phyloP scores from a whole-genome alignment of 1,139 yeast species.

The Nematodospora anomalae region DNA sequence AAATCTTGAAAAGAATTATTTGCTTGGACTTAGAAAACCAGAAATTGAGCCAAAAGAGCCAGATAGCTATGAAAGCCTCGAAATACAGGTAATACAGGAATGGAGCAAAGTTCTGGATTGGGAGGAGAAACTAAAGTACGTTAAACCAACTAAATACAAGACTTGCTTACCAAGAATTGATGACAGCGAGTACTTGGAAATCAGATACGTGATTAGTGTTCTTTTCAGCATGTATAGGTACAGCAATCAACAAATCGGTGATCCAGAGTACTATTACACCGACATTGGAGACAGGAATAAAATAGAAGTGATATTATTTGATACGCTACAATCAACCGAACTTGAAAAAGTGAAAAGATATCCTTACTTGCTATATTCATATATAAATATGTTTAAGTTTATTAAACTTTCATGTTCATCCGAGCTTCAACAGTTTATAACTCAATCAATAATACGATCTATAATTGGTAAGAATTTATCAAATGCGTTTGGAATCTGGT shows the following conservation, averaged over 20 bases:
- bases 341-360: slow-evolving; percentile 45
- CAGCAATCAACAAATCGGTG: slow-evolving; percentile 5
- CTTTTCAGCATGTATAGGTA: slow-evolving; percentile 26
- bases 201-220: slow-evolving; percentile 35
- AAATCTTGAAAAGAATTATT: slow-evolving; percentile 27
- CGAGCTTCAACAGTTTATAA: slow-evolving; percentile 36
- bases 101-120: slow-evolving; percentile 36
- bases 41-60: slow-evolving; percentile 21
- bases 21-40: slow-evolving; percentile 23
- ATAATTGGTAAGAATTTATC: slow-evolving; percentile 65
- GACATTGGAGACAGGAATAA: slow-evolving; percentile 13
- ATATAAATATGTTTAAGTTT: slow-evolving; percentile 52
- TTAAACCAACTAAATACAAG: slow-evolving; percentile 30
- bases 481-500: slow-evolving; percentile 80
- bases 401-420: slow-evolving; percentile 43
- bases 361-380: slow-evolving; percentile 53
- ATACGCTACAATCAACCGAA: slow-evolving; percentile 57
- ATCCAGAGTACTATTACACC: slow-evolving; percentile 10
- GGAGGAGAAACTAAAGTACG: slow-evolving; percentile 29
- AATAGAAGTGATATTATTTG: slow-evolving; percentile 35
- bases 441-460: slow-evolving; percentile 42
- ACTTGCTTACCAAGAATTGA: slow-evolving; percentile 34
- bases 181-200: slow-evolving; percentile 39
- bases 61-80: slow-evolving; percentile 15
- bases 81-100: slow-evolving; percentile 20